Percentiles rank a stretch among this genome's conserved stretches.
phyloP scores from a whole-genome alignment of 2,329 filamentous ascomycete genomes.

The Pseudopithomyces maydicus region DNA sequence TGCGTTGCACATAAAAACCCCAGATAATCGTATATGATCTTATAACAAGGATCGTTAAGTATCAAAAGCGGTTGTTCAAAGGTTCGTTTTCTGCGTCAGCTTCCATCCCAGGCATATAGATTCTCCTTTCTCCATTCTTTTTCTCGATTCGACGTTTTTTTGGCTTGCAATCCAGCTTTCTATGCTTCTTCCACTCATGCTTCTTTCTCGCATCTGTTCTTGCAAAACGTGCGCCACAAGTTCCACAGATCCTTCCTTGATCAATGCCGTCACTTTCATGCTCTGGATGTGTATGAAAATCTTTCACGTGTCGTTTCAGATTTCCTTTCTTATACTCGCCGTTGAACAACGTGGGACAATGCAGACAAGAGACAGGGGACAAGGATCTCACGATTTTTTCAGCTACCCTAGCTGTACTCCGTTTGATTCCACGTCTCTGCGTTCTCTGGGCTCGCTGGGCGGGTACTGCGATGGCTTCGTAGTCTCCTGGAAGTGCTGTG shows the following conservation, averaged over 20 bases:
- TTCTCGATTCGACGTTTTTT: no score
- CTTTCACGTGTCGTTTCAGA: neutral
- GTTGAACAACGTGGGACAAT: neutral
- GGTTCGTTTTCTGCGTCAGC: no score
- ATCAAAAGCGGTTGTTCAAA: no score
- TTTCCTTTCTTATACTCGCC: slow-evolving; percentile 3
- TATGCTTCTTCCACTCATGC: no score
- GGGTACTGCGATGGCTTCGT: neutral
- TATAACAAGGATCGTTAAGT: no score
- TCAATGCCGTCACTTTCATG: neutral
- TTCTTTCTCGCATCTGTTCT: neutral
- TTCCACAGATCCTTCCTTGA: neutral
- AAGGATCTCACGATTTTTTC: neutral
- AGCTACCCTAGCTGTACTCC: neutral
- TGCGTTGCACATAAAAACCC: no score
- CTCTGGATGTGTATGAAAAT: neutral
- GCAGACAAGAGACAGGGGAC: neutral
- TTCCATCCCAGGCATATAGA: no score
- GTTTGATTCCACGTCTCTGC: neutral
- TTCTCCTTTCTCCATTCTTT: no score
- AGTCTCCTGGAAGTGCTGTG: neutral
- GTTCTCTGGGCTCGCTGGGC: no score
- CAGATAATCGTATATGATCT: no score
- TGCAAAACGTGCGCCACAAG: neutral
- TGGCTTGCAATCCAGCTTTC: no score